Base-by-base conservation (phyloP, 2,329 filamentous ascomycete species). In the Penicillium griseofulvum region DNA sequence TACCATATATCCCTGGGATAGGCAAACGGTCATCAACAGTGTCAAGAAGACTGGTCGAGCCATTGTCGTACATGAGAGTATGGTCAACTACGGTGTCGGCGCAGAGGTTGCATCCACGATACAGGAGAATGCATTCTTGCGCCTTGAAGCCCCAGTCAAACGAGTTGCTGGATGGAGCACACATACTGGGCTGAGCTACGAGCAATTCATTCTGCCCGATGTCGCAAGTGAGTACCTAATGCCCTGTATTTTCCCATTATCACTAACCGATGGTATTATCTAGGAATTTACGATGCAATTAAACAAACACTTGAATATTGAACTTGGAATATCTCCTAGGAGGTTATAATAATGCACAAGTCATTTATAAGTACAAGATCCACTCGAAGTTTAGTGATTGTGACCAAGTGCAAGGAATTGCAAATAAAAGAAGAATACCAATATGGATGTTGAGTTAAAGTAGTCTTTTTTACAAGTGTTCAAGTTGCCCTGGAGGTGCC, bases 1-100 rank as follows among this genome's bases (percentile, higher is more conserved):
- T 54, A 95, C 92, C 0, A 81, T 97, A 49, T 96, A 95, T 68
- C 92, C 92, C 0, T 97, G 92, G 92, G 92, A 97, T 71, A 85
- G 90, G 66, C 81, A 87, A 69, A 89, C 88, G 0, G 83, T 97
- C 1, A 80, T 96, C 56, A 78, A 87, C 50, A 96, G 91, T 61
- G 92, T 96, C 14, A 84, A 83, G 65, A 96, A 94, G 79, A 96
- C 92, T 0, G 91, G 92, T 0, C 78, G 90, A 56, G 91, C 89
- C 37, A 83, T 97, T 52, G 87, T 97, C 1, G 92, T 97, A 7
- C 92, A 97, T 69, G 92, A 97, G 75, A 87, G 90, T 54, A 95
- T 94, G 88, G 82, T 92, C 60, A 96, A 96, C 66, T 89, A 89
- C 7, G 92, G 92, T 14, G 84, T 96, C 16, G 92, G 92, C 2